phyloP scores from a whole-genome alignment of 768 basidiomycete species.

The Lepiota brunneoincarnata region DNA sequence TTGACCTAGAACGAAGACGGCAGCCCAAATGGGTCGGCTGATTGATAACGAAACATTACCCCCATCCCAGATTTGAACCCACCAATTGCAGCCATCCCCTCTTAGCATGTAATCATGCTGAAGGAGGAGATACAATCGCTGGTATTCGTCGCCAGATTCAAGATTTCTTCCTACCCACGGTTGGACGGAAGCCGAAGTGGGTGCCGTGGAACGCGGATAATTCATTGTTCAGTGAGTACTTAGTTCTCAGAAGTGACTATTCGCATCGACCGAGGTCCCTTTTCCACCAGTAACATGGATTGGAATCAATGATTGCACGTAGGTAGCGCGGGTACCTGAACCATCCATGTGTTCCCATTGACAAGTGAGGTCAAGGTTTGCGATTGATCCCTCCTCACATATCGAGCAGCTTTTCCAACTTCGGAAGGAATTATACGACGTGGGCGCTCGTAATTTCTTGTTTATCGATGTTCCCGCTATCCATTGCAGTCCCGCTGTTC shows the following conservation, averaged over 20 bases:
- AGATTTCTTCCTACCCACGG: conserved; percentile 33
- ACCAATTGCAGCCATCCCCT: conserved; percentile 27
- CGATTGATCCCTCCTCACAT: conserved; percentile 17
- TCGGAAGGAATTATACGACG: conserved; percentile 46
- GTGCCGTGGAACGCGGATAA: conserved; percentile 39
- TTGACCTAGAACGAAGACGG: conserved; percentile 42
- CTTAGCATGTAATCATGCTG: conserved; percentile 58
- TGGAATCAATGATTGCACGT: conserved; percentile 69
- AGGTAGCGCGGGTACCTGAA: conserved; percentile 13
- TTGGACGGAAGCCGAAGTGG: conserved; percentile 34
- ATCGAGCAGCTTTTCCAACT: conserved; percentile 37
- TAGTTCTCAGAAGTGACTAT: not conserved
- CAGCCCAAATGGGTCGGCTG: conserved; percentile 64
- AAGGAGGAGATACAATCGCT: conserved; percentile 45
- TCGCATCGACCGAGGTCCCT: not conserved
- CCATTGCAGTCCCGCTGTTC: conserved; percentile 44
- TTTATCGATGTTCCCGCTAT: conserved; percentile 62
- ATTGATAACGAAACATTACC: conserved; percentile 42
- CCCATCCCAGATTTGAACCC: conserved; percentile 32
- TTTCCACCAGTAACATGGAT: conserved; percentile 52
- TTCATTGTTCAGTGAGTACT: conserved; percentile 44
- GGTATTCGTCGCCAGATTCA: conserved; percentile 41
- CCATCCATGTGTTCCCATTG: not conserved
- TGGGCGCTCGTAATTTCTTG: conserved; percentile 53
- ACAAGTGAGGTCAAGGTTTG: conserved; percentile 14